Evolutionary conservation across 306 rosid genomes (phyloP).

Genomic region (Senna tora): DNA sequence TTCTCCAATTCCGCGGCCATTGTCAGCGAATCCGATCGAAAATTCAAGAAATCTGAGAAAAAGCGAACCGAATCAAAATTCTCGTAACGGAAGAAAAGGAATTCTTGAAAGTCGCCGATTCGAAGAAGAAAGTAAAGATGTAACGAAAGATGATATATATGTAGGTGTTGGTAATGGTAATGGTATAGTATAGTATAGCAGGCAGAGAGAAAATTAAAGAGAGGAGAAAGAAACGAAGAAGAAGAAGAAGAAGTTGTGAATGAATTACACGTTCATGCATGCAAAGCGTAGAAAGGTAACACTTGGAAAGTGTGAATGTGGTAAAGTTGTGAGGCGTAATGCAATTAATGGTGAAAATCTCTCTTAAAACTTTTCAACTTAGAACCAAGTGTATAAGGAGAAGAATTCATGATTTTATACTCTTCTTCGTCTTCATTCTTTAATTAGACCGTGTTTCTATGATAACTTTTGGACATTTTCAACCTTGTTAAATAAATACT

Average conservation of each 20-base stretch:
- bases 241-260: background rate
- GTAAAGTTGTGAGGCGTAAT: too few species aligned
- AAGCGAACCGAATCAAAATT: background rate
- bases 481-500: too few species aligned
- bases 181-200: background rate
- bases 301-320: background rate
- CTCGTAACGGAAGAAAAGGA: background rate
- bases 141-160: background rate
- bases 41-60: slow-evolving; percentile 9
- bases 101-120: background rate
- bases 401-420: too few species aligned
- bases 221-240: background rate
- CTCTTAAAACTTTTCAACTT: too few species aligned
- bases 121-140: background rate
- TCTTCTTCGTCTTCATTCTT: too few species aligned
- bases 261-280: slow-evolving; percentile 24
- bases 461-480: too few species aligned
- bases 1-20: slow-evolving; percentile 24
- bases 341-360: too few species aligned
- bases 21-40: background rate
- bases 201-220: background rate
- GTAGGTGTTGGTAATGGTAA: too few species aligned
- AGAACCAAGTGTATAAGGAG: too few species aligned
- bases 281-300: slow-evolving; percentile 1
- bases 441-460: too few species aligned